Evolutionary conservation across 306 rosid genomes (phyloP), one percentile per base, ranked within the genome.

Genomic region (Vigna unguiculata): DNA sequence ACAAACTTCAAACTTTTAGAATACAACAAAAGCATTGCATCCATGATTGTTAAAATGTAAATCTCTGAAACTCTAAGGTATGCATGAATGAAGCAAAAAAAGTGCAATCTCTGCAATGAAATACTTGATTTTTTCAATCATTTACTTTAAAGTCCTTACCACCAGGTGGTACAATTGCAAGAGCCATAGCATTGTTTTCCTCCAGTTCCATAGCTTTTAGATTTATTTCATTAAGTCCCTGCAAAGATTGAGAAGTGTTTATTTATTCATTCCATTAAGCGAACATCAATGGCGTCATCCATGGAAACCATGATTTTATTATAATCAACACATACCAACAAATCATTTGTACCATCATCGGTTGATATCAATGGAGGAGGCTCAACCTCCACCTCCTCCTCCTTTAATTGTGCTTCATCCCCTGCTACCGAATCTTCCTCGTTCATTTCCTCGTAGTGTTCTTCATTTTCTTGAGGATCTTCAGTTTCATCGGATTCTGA

Each of bases 121-220:
- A 38, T 53, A 65, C 9, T 67, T 48, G 14, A 48, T 75, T 64
- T 65, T 32, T 6, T 16, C 48, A n/a, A 67, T 71, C 57, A 72
- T 24, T 20, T 63, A 72, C 53, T 60, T 8, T 16, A 53, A n/a
- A n/a, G 17, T 47, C 61, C 93, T 32, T 82, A 95, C 99, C 98
- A 86, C 91, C 97, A 25, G 86, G 82, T 77, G 91, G 90, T 83
- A 87, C 63, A 63, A 95, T 92, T 21, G 99, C 97, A 40, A 95
- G 99, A 19, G 99, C 99, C 84, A 92, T 36, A 80, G 99, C 98
- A 81, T 95, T 95, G 79, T 65, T 87, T 63, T 91, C 91, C 68
- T 92, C 98, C 53, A 92, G 47, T 76, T 92, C 92, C 74, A 77
- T 80, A 58, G 86, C 89, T 85, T 45, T 90, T 4, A 96, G 92